These are phyloP conservation scores for Larix kaempferi DNA, from an alignment of 75 land plant species.

Conservation along the genomic window DNA sequence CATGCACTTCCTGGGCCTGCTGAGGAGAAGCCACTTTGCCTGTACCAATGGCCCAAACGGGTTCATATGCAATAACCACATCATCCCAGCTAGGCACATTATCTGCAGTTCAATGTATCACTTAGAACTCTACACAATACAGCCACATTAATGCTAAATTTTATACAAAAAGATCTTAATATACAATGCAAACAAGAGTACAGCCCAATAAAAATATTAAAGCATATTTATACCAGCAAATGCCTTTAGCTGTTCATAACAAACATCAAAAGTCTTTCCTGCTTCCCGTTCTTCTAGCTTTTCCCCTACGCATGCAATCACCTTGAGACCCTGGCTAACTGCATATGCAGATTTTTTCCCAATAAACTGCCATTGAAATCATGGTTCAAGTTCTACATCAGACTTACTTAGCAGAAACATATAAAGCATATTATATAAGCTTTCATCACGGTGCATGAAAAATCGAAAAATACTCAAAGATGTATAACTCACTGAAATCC, in stretches of 20 bases:
- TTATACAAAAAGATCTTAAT: slow-evolving; percentile 2
- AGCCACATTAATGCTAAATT: background rate
- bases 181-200: background rate
- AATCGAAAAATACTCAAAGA: background rate
- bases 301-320: slow-evolving; percentile 96
- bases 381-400: background rate
- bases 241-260: slow-evolving; percentile 87
- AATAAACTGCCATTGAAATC: slow-evolving; percentile 55
- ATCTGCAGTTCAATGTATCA: slow-evolving; percentile 40
- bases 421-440: background rate
- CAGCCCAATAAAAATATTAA: background rate
- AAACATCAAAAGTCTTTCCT: slow-evolving; percentile 90
- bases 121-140: background rate
- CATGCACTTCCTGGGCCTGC: slow-evolving; percentile 98
- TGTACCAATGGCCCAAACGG: slow-evolving; percentile 98
- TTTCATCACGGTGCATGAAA: background rate
- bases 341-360: slow-evolving; percentile 99
- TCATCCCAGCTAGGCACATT: slow-evolving; percentile 73
- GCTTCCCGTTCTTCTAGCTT: slow-evolving; percentile 87
- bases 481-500: background rate
- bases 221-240: slow-evolving; percentile 52
- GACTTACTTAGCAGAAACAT: background rate
- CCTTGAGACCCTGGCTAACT: slow-evolving; percentile 68
- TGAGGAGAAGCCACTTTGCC: slow-evolving; percentile 95
- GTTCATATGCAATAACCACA: slow-evolving; percentile 92